A percentile compares a stretch with the other conserved stretches of the same genome.
Conservation (phyloP, 2,329 filamentous ascomycete species). For the Aureobasidium leucospermi region DNA sequence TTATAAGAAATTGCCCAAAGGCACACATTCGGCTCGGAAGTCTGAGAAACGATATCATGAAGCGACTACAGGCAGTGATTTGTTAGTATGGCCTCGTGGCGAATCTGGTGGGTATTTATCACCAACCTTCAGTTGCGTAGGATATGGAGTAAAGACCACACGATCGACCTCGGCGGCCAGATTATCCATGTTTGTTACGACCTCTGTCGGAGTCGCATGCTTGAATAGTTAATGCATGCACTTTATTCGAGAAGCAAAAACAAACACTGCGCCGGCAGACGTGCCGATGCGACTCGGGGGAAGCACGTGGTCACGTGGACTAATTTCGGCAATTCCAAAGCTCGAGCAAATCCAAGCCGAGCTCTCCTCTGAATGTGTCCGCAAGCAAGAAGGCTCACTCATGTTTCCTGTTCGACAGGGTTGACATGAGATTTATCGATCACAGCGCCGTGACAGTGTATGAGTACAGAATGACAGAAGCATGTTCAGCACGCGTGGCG, state of each 20-base stretch:
- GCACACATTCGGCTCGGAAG: slow-evolving; percentile 31
- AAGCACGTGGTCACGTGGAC: not conserved
- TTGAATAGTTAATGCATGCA: slow-evolving; percentile 2
- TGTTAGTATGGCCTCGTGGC: not conserved
- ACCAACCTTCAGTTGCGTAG: slow-evolving; percentile 26
- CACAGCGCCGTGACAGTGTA: no score
- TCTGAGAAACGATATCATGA: slow-evolving; percentile 27
- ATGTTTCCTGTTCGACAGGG: no score
- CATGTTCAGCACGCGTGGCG: not conserved
- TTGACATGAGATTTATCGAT: no score
- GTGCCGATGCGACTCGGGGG: not conserved
- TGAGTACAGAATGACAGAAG: not conserved
- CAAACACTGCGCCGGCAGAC: not conserved
- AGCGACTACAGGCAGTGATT: slow-evolving; percentile 24
- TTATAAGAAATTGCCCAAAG: slow-evolving; percentile 42
- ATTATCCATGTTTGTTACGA: not conserved
- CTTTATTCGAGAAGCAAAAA: slow-evolving; percentile 4
- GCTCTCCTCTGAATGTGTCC: no score
- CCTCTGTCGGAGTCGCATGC: not conserved
- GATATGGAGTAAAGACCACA: slow-evolving; percentile 27
- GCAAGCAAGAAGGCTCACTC: not conserved
- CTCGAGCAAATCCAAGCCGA: no score
- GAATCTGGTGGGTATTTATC: not conserved
- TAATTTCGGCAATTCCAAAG: not conserved
- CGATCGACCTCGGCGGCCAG: slow-evolving; percentile 30